Evolutionary conservation across 352 stramenopile species (phyloP).

Genomic region (Globisporangium canariense): DNA sequence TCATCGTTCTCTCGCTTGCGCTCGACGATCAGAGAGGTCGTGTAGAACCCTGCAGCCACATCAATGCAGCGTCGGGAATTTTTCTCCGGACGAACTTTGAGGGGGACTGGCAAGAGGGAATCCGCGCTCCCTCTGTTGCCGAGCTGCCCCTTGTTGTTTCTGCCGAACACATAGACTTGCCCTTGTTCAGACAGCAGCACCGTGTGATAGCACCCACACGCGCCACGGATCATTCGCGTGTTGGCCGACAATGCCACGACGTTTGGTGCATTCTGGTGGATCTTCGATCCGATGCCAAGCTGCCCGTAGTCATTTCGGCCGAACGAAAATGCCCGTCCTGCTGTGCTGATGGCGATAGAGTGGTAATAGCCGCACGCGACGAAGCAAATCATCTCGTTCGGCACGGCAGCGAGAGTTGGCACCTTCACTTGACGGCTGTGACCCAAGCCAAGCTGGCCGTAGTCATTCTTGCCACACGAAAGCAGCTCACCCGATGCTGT

Average conservation of each 20-base stretch:
- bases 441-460: constrained; percentile 76
- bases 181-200: constrained; percentile 82
- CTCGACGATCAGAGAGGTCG: constrained; percentile 82
- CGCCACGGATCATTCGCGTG: constrained; percentile 66
- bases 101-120: constrained; percentile 69
- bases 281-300: constrained; percentile 80
- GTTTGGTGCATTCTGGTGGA: constrained; percentile 75
- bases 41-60: constrained; percentile 86
- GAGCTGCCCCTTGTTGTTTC: constrained; percentile 89
- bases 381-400: constrained; percentile 76
- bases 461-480: constrained; percentile 87
- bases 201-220: constrained; percentile 86
- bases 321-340: constrained; percentile 71
- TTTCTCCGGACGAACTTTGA: constrained; percentile 83
- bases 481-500: constrained; percentile 65
- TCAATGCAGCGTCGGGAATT: constrained; percentile 73
- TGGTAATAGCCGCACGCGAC: constrained; percentile 88
- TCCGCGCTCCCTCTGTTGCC: constrained; percentile 83
- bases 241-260: constrained; percentile 67
- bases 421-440: constrained; percentile 79
- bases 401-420: constrained; percentile 47
- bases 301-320: constrained; percentile 87
- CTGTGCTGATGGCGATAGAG: constrained; percentile 64
- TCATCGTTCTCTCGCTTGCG: constrained; percentile 82
- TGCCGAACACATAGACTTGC: constrained; percentile 79